Evolutionary conservation across 106 monocot genomes (phyloP).

Genomic region (Vanilla planifolia): DNA sequence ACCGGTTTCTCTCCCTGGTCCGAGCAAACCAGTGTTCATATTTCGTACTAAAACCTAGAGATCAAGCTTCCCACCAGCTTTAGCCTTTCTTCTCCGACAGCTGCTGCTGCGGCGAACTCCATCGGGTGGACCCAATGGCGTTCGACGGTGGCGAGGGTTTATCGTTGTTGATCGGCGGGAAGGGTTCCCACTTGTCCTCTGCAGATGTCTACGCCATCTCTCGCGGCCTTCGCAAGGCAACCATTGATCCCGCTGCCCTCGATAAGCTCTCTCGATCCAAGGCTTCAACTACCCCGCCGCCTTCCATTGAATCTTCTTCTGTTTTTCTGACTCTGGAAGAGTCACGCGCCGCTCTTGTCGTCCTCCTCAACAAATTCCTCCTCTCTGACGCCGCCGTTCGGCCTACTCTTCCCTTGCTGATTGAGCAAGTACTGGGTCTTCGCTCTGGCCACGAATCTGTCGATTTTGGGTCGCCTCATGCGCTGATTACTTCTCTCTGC

Average conservation of each 20-base stretch:
- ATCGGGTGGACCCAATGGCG: too few species aligned
- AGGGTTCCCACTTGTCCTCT: constrained; percentile 52
- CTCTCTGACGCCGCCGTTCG: constrained; percentile 40
- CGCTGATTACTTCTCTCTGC: constrained; percentile 35
- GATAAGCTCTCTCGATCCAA: constrained; percentile 48
- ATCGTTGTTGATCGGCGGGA: constrained; percentile 50
- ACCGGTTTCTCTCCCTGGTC: too few species aligned
- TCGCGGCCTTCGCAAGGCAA: constrained; percentile 15
- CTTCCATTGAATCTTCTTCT: background rate
- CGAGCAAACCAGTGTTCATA: too few species aligned
- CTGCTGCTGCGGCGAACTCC: too few species aligned
- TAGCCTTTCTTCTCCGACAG: too few species aligned
- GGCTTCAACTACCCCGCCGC: background rate
- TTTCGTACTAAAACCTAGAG: too few species aligned
- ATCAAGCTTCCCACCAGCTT: too few species aligned
- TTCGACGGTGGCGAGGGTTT: background rate
- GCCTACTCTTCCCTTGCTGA: constrained; percentile 27
- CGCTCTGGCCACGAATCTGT: constrained; percentile 18
- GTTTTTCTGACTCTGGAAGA: constrained; percentile 24
- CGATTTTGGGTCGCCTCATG: constrained; percentile 49
- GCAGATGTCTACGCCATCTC: constrained; percentile 48
- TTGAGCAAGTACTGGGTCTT: constrained; percentile 30
- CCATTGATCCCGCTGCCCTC: constrained; percentile 67
- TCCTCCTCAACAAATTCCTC: constrained; percentile 77
- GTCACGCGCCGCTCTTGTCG: constrained; percentile 62